Percentiles rank a stretch among this genome's conserved stretches.
phyloP scores from a whole-genome alignment of 306 rosid genomes.

The Sicyos baderoa region DNA sequence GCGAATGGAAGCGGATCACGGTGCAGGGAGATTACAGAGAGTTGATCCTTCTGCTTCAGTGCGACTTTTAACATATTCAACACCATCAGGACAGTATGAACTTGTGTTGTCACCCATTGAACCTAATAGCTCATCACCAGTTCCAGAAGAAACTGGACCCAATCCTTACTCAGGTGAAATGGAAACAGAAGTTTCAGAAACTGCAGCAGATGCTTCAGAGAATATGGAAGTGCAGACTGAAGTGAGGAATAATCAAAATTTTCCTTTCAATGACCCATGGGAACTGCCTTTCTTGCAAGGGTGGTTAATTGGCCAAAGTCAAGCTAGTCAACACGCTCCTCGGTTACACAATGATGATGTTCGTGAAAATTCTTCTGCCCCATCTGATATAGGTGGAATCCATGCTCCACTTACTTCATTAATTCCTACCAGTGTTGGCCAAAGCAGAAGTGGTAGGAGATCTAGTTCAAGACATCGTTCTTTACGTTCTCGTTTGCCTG shows the following conservation, averaged over 20 bases:
- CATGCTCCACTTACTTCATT: constrained; percentile 38
- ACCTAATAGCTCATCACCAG: constrained; percentile 34
- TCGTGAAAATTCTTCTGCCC: constrained; percentile 33
- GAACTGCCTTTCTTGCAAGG: constrained; percentile 92
- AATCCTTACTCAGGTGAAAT: constrained; percentile 29
- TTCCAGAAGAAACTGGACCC: constrained; percentile 36
- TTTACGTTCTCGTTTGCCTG: constrained; percentile 45
- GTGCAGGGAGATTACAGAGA: constrained; percentile 47
- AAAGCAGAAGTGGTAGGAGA: constrained; percentile 54
- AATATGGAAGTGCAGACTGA: constrained; percentile 38
- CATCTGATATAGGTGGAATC: constrained; percentile 33
- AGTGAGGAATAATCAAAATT: constrained; percentile 36
- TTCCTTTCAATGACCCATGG: constrained; percentile 66
- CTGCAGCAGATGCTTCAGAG: constrained; percentile 30
- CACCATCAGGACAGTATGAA: constrained; percentile 63
- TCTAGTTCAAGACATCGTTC: constrained; percentile 50
- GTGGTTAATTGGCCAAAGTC: constrained; percentile 87
- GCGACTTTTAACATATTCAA: constrained; percentile 54
- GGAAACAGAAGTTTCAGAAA: constrained; percentile 36
- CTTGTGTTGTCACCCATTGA: constrained; percentile 64
- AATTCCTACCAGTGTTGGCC: constrained; percentile 41
- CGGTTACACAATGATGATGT: constrained; percentile 31
- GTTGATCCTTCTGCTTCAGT: constrained; percentile 56
- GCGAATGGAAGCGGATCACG: constrained; percentile 37
- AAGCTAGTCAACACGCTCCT: constrained; percentile 49